Evolutionary conservation across 768 basidiomycete species (phyloP).

Genomic region (Megacollybia marginata): DNA sequence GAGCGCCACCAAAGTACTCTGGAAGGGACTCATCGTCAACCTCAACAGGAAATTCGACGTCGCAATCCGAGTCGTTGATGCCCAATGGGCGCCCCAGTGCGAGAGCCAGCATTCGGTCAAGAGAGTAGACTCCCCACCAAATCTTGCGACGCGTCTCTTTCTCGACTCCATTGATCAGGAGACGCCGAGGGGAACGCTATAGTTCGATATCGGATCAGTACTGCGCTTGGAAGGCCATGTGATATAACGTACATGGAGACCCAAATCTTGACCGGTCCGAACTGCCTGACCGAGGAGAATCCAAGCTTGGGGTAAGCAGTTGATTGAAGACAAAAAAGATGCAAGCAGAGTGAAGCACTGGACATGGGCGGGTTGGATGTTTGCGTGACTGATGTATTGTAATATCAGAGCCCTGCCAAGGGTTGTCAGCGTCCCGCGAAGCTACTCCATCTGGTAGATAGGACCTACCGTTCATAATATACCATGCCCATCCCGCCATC

Average conservation of each 20-base stretch:
- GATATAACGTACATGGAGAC: conserved; percentile 62
- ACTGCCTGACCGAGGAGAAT: conserved; percentile 87
- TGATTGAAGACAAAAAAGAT: conserved; percentile 86
- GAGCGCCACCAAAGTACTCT: conserved; percentile 64
- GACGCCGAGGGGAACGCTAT: conserved; percentile 77
- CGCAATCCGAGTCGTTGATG: conserved; percentile 84
- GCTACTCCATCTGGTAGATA: background rate
- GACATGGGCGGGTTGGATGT: conserved; percentile 79
- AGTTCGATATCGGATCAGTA: conserved; percentile 2
- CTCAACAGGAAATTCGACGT: conserved; percentile 78
- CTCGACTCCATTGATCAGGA: conserved; percentile 63
- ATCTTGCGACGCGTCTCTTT: conserved; percentile 88
- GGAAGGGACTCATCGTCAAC: conserved; percentile 75
- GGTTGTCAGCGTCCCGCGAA: background rate
- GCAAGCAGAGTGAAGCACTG: conserved; percentile 87
- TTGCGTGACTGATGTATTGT: conserved; percentile 87
- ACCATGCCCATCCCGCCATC: conserved; percentile 87
- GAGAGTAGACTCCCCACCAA: conserved; percentile 90
- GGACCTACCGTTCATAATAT: conserved; percentile 74
- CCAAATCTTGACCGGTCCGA: conserved; percentile 84
- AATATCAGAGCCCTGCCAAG: conserved; percentile 72
- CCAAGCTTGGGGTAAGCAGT: conserved; percentile 93
- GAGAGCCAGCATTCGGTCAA: conserved; percentile 89
- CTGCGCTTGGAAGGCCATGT: too few relatives aligned
- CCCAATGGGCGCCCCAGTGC: conserved; percentile 85